Evolutionary conservation across 257 asterid species (phyloP).

Genomic region (Petrea volubilis): DNA sequence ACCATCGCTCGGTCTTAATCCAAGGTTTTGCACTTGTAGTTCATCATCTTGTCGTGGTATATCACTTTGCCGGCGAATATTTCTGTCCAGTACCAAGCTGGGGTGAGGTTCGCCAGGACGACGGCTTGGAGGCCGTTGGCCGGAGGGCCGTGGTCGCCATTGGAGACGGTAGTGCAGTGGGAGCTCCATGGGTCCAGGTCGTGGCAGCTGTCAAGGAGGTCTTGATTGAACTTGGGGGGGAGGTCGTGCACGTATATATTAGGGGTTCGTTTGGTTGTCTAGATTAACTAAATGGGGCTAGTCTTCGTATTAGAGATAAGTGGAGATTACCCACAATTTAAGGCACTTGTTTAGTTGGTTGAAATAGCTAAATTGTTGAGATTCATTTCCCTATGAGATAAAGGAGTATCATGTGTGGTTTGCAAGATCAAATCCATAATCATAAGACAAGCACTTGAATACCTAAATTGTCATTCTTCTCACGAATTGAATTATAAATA

Average conservation of each 20-base stretch:
- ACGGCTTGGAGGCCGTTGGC: constrained; percentile 38
- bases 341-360: no score
- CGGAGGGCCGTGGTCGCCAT: constrained; percentile 59
- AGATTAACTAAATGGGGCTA: no score
- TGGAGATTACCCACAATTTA: no score
- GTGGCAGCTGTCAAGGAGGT: constrained; percentile 46
- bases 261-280: no score
- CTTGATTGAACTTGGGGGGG: constrained; percentile 45
- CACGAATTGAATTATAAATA: no score
- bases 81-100: constrained; percentile 70
- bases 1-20: constrained; percentile 38
- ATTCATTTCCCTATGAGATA: no score
- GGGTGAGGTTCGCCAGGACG: constrained; percentile 34
- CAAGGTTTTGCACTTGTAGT: constrained; percentile 38
- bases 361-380: no score
- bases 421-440: no score
- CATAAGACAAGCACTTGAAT: no score
- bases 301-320: no score
- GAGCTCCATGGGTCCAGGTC: constrained; percentile 60
- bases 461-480: no score
- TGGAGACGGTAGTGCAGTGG: constrained; percentile 52
- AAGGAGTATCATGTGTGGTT: no score
- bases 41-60: constrained; percentile 40
- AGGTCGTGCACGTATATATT: constrained; percentile 54
- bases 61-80: constrained; percentile 62